Conservation (phyloP, 2,329 filamentous ascomycete species). For the Exophiala spinifera region DNA sequence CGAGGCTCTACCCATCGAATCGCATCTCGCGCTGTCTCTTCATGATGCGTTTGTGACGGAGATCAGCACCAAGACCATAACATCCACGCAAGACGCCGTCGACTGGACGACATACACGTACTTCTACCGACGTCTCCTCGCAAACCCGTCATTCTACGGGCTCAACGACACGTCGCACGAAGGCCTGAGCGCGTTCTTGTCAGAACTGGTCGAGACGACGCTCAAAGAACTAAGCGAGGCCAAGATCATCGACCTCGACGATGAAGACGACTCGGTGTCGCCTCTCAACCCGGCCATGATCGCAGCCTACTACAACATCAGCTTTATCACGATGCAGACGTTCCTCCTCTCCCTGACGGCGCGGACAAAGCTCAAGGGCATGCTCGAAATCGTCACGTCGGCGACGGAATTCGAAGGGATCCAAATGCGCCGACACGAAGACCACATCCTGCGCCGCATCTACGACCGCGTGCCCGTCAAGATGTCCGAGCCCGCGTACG, state of each 20-base stretch:
- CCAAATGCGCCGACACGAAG: conserved; percentile 90
- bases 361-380: conserved; percentile 91
- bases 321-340: conserved; percentile 98
- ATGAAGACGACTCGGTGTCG: conserved; percentile 83
- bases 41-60: conserved; percentile 97
- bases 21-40: conserved; percentile 83
- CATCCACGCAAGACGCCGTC: conserved; percentile 92
- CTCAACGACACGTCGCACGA: conserved; percentile 85
- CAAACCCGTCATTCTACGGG: conserved; percentile 95
- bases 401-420: conserved; percentile 95
- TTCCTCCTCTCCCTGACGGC: conserved; percentile 86
- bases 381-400: conserved; percentile 93
- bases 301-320: conserved; percentile 98
- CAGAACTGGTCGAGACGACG: conserved; percentile 89
- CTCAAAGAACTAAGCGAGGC: conserved; percentile 86
- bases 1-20: conserved; percentile 93
- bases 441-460: conserved; percentile 79
- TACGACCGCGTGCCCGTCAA: conserved; percentile 95
- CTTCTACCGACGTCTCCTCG: conserved; percentile 90
- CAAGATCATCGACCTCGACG: conserved; percentile 93
- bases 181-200: conserved; percentile 88
- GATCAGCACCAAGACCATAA: conserved; percentile 92
- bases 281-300: conserved; percentile 98
- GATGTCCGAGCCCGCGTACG: conserved; percentile 79
- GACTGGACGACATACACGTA: conserved; percentile 99